Conservation (phyloP, 208 protist genomes). For the Tritrichomonas musculus region DNA sequence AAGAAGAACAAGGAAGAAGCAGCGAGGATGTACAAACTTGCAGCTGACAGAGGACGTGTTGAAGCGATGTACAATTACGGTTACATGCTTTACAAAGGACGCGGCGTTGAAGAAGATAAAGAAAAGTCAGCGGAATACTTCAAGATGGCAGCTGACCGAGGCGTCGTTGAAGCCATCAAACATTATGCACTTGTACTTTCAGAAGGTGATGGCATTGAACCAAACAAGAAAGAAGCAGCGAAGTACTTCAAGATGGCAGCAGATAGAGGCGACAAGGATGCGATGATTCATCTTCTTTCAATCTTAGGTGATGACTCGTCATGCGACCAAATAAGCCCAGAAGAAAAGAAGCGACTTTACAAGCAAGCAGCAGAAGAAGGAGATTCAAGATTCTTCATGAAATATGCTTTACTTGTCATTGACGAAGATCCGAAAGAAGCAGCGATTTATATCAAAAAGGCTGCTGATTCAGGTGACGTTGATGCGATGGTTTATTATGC, state of each 20-base stretch:
- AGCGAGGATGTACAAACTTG: neutral
- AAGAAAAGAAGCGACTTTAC: no score
- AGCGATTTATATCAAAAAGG: neutral
- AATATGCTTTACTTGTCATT: no score
- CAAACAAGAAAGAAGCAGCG: neutral
- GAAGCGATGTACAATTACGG: neutral
- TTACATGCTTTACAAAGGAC: neutral
- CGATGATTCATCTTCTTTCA: neutral
- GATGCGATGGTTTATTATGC: no score
- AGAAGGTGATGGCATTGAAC: neutral
- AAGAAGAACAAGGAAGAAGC: neutral
- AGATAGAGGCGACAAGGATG: neutral
- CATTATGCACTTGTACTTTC: neutral
- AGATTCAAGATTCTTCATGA: no score
- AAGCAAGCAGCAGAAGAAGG: no score
- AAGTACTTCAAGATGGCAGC: conserved; percentile 9
- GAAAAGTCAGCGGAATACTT: neutral
- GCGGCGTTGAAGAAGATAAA: neutral
- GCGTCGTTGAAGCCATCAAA: neutral
- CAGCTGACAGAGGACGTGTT: neutral
- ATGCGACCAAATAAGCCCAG: no score
- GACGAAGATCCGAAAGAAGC: neutral
- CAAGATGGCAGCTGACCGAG: neutral
- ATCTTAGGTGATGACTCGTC: no score
- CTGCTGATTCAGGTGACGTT: no score